These are phyloP conservation scores for Suzukiozyma palmioleophila DNA, from an alignment of 1,139 yeast genomes.

Conservation along the genomic window DNA sequence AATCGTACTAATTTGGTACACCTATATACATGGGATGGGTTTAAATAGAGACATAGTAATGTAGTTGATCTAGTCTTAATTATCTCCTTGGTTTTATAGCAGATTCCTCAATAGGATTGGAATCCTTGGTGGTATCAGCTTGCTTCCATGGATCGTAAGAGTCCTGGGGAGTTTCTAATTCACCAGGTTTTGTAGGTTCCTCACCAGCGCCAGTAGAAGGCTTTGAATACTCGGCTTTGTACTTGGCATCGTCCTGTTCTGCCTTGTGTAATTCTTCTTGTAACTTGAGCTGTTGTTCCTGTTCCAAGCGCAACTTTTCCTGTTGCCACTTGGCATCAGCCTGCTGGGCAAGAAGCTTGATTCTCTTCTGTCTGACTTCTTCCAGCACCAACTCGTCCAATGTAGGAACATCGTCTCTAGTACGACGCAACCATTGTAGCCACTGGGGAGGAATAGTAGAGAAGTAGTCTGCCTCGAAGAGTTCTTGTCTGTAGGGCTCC, in stretches of 20 bases:
- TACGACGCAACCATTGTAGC: slow-evolving; percentile 75
- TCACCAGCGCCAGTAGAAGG: slow-evolving; percentile 1
- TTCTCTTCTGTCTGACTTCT: slow-evolving; percentile 48
- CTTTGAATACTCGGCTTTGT: slow-evolving; percentile 3
- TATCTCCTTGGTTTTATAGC: slow-evolving; percentile 27
- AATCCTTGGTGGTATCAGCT: slow-evolving; percentile 26
- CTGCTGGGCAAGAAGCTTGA: slow-evolving; percentile 52
- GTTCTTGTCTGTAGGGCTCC: slow-evolving; percentile 39
- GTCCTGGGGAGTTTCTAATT: not conserved
- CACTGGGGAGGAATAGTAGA: slow-evolving; percentile 63
- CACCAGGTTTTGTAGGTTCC: slow-evolving; percentile 3
- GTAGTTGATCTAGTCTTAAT: not conserved
- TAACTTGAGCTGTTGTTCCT: slow-evolving; percentile 28
- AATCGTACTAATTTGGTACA: no score
- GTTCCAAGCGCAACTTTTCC: slow-evolving; percentile 35
- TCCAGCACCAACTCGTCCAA: slow-evolving; percentile 59
- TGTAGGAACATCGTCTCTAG: slow-evolving; percentile 57
- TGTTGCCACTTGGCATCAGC: slow-evolving; percentile 59
- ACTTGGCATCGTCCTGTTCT: slow-evolving; percentile 16
- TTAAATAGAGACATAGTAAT: no score
- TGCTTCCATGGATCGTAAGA: slow-evolving; percentile 32
- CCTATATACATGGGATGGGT: no score
- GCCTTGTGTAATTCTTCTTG: slow-evolving; percentile 31
- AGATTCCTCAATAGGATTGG: slow-evolving; percentile 35
- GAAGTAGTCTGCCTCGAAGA: slow-evolving; percentile 48